Evolutionary conservation across 2,329 filamentous ascomycete genomes (phyloP).

Genomic region (Huntiella omanensis): DNA sequence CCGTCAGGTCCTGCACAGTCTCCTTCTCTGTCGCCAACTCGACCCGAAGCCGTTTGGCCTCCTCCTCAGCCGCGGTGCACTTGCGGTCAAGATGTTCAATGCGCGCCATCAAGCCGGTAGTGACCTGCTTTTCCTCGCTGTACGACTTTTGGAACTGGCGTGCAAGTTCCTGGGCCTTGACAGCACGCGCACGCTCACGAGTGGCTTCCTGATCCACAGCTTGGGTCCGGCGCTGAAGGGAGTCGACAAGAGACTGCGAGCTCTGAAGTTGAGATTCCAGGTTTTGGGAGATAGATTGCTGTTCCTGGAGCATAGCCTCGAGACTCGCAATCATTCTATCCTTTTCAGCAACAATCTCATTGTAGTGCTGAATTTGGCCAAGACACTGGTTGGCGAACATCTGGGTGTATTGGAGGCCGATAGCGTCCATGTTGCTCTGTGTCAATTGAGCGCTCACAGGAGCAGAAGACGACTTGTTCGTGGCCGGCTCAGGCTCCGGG

Average conservation of each 20-base stretch:
- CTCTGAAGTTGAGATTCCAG: no score
- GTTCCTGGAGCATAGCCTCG: conserved; percentile 12
- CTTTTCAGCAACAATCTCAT: no score
- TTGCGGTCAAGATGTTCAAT: conserved; percentile 56
- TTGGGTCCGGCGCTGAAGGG: neutral
- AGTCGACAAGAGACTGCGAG: neutral
- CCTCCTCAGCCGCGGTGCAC: conserved; percentile 34
- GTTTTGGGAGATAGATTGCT: no score
- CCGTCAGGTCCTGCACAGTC: neutral
- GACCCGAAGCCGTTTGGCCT: conserved; percentile 26
- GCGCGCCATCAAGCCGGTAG: conserved; percentile 61
- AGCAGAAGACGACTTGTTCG: no score
- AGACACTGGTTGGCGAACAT: conserved; percentile 85
- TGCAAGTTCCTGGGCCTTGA: conserved; percentile 58
- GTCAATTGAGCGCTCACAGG: no score
- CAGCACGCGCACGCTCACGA: conserved; percentile 47
- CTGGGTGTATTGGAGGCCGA: conserved; percentile 87
- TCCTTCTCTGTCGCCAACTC: neutral
- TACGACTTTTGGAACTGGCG: conserved; percentile 56
- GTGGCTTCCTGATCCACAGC: conserved; percentile 16
- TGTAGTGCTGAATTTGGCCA: conserved; percentile 74
- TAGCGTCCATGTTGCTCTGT: conserved; percentile 42
- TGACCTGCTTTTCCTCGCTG: conserved; percentile 74
- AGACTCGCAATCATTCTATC: neutral
- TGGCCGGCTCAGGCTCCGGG: no score